These are phyloP conservation scores for Bromus sterilis DNA, from an alignment of 176 grass and related monocot species.

Conservation along the genomic window DNA sequence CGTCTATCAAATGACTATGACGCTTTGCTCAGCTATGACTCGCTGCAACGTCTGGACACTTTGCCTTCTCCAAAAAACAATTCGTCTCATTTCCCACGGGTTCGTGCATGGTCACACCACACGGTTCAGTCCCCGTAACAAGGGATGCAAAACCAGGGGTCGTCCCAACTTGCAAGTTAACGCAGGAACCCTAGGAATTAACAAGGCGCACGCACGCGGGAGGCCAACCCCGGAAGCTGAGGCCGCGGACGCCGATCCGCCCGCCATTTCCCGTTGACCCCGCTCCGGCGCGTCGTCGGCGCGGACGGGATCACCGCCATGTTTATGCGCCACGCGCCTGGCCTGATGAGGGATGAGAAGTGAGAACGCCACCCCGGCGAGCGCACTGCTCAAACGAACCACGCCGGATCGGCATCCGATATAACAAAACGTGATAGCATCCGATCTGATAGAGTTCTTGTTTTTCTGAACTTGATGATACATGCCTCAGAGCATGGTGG, in stretches of 20 bases:
- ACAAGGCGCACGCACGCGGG: not conserved
- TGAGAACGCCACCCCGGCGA: not conserved
- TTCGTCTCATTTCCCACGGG: not conserved
- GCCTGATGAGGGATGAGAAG: too few species aligned
- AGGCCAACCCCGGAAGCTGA: not conserved
- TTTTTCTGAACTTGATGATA: too few species aligned
- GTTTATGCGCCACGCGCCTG: too few species aligned
- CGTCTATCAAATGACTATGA: too few species aligned
- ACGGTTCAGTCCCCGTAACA: not conserved
- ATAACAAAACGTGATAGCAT: not conserved
- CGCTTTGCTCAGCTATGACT: too few species aligned
- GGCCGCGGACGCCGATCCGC: not conserved
- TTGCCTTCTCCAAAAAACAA: not conserved
- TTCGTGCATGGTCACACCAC: not conserved
- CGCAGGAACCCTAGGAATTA: not conserved
- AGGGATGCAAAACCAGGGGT: not conserved
- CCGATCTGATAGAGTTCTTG: too few species aligned
- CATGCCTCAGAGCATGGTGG: not conserved
- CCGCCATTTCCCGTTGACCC: not conserved
- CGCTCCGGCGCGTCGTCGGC: constrained; percentile 14
- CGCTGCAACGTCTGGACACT: not conserved
- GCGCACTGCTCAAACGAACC: not conserved
- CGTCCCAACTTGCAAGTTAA: not conserved
- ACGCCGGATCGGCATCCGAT: not conserved
- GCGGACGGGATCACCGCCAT: too few species aligned